Base-by-base conservation (phyloP, 192 early-diverging fungal species). In the Gonapodya sp. region DNA sequence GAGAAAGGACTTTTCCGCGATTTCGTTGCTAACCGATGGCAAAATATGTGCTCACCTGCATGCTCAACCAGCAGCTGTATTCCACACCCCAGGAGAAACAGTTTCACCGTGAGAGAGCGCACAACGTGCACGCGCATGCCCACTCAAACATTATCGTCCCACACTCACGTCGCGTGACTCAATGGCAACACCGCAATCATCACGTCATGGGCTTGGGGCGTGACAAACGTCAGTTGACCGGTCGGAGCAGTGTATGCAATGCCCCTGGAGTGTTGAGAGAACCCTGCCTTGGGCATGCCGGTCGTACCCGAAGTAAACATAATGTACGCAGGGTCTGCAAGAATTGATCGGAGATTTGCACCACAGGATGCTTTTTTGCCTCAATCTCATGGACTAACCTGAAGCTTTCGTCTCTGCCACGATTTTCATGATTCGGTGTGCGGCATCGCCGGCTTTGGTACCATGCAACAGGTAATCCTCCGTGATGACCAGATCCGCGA, bases 221-320 rank as follows among this genome's bases (percentile, higher is more conserved):
- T 34, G 75, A 34, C 75, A 31, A 16, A 77, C 34, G 75, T 77
- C 18, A 77, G 18, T 34, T 14, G 8, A 14, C 75, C 75, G 2
- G 30, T 34, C 8, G 75, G 31, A 8, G 75, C 75, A 34, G 75
- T 33, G 34, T 32, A 77, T 16, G 34, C 18, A 2, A 31, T 77
- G 2, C 30, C 18, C 18, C 34, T 2, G 8, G 18, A 2, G 75
- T 77, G 75, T 31, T 16, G 18, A 33, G 30, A 34, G 30, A 16
- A 18, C 30, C 34, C 34, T 16, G 75, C 75, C 31, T 77, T 77
- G 18, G 75, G 75, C 75, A 77, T 34, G 2, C 75, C 75, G 2
- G 75, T 77, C 75, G 75, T 77, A 16, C 75, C 75, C 8, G 75
- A 77, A 18, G 75, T 77, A 34, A 77, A 77, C 75, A 77, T 77